Conservation (phyloP, 2,329 filamentous ascomycete species). For the Geosmithia morbida region DNA sequence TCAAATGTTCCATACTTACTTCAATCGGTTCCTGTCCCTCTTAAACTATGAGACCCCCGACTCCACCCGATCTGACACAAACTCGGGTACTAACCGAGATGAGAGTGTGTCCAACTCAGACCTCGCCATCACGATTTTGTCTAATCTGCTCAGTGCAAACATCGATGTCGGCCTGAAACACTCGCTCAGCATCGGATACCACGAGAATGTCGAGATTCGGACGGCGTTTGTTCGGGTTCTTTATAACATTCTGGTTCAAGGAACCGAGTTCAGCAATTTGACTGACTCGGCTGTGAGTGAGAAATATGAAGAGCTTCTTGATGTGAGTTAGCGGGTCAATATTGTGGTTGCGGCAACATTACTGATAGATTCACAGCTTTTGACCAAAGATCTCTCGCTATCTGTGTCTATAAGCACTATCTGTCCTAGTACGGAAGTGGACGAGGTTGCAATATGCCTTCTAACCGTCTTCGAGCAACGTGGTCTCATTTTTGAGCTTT, state of each 20-base stretch:
- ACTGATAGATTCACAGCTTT: conserved; percentile 22
- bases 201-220: conserved; percentile 54
- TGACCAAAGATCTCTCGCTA: conserved; percentile 48
- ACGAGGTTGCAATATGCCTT: conserved; percentile 53
- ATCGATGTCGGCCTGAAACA: conserved; percentile 59
- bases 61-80: conserved; percentile 10
- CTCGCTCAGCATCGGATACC: conserved; percentile 55
- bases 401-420: conserved; percentile 49
- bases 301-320: conserved; percentile 51
- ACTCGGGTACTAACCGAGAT: conserved; percentile 27
- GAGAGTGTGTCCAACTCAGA: conserved; percentile 43
- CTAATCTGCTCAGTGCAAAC: conserved; percentile 55
- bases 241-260: conserved; percentile 57
- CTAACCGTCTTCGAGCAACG: conserved; percentile 57
- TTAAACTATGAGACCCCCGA: conserved; percentile 44
- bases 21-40: conserved; percentile 53
- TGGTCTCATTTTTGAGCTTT: conserved; percentile 45
- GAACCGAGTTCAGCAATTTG: conserved; percentile 55
- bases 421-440: conserved; percentile 53
- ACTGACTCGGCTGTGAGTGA: conserved; percentile 54
- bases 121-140: conserved; percentile 51
- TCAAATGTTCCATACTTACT: conserved; percentile 58
- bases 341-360: neutral
- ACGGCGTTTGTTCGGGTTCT: conserved; percentile 58
- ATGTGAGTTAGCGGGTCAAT: conserved; percentile 21